A percentile compares a stretch with the other conserved stretches of the same genome.
phyloP scores from a whole-genome alignment of 371 early-diverging fungal genomes.

The Mortierella sp. region DNA sequence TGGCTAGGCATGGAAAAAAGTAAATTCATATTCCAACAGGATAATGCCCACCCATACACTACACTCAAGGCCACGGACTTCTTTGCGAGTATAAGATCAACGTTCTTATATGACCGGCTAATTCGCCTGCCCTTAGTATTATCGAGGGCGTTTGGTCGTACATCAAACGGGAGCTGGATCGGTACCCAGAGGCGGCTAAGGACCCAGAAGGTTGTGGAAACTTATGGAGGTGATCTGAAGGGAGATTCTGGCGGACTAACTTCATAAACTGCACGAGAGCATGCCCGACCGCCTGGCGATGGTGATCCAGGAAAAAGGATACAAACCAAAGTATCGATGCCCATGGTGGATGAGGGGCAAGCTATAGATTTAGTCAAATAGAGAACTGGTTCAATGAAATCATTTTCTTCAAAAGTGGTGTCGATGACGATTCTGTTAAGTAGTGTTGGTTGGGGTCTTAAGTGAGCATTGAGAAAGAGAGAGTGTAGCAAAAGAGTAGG shows the following conservation, averaged over 20 bases:
- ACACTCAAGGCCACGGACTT: conserved; percentile 17
- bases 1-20: not conserved
- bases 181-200: conserved; percentile 20
- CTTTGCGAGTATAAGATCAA: conserved; percentile 15
- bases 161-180: conserved; percentile 21
- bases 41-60: conserved; percentile 48
- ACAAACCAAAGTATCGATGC: not conserved
- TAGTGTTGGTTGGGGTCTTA: too few species aligned
- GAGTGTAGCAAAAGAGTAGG: not conserved
- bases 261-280: conserved; percentile 17
- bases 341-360: not conserved
- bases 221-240: conserved; percentile 18
- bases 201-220: conserved; percentile 27
- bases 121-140: conserved; percentile 22
- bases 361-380: too few species aligned
- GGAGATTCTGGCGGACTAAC: conserved; percentile 3
- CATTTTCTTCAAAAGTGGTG: too few species aligned
- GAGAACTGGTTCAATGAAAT: too few species aligned
- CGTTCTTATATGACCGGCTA: conserved; percentile 8
- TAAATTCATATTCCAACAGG: conserved; percentile 55
- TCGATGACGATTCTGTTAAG: too few species aligned
- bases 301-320: not conserved
- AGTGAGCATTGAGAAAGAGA: too few species aligned
- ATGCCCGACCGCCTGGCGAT: conserved; percentile 21
- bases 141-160: conserved; percentile 36